Base-by-base conservation (phyloP, 306 rosid species). In the Dalbergia oliveri region DNA sequence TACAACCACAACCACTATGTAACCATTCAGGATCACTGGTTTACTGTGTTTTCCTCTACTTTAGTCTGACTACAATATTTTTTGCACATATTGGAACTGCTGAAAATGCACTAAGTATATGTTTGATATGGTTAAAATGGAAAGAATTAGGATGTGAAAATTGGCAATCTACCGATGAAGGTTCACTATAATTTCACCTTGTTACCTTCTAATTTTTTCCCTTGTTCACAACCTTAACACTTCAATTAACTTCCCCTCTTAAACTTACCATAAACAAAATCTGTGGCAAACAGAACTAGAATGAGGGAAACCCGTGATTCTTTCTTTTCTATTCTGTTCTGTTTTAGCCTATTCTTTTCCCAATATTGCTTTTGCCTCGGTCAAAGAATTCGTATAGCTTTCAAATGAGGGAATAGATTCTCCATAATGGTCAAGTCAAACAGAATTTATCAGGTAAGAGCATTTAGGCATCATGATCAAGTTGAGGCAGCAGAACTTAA, bases 11-110 rank as follows among this genome's bases (percentile, higher is more conserved):
- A 8, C 9, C 57, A 50, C 18, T 11, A 13, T 50, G 54, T 49
- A 49, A 49, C 74, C 75, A 51, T 34, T 51, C 49, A 70, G 62
- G 73, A 70, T 31, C 49, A 15, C 31, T 51, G 49, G 18, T 70
- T 44, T 15, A 23, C 23, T 66, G 11, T 50, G 31, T 37, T 45
- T 16, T 69, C 23, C 60, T 13, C 12, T 69, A 35, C 74, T 69
- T 15, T 47, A 18, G 56, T 18, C 72, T 43, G 72, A 63, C 12
- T 33, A 5, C 60, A 54, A 54, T 54, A 35, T 8, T 18, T 56
- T 56, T 37, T 72, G 53, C 77, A 57, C 18, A 57, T 26, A 26
- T 12, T 12, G 8, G 16, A 37, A 56, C 18, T 16, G 37, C 4
- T 18, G 18, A 13, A 68, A 68, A 65, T 39, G 50, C 5, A 12